Conservation (phyloP, 1,139 yeast genomes). For the Zygoascus sp. region DNA sequence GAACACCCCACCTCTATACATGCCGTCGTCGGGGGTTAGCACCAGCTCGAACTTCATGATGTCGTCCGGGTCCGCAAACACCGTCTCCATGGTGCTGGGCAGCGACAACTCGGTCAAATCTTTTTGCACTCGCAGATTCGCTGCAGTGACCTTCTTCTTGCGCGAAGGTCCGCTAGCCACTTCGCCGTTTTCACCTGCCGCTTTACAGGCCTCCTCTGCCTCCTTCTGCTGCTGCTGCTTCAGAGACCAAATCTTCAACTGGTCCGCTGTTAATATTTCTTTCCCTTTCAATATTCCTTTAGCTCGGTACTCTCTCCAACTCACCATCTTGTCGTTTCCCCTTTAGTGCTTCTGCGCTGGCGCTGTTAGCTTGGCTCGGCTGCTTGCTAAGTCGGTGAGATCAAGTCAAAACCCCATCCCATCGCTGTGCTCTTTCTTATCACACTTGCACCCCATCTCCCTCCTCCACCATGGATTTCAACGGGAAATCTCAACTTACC, state of each 20-base stretch:
- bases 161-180: constrained; percentile 17
- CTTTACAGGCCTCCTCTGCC: constrained; percentile 25
- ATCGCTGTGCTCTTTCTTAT: too few relatives aligned
- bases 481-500: constrained; percentile 11
- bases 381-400: neutral
- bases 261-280: neutral
- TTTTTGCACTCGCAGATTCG: constrained; percentile 43
- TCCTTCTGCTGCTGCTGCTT: constrained; percentile 38
- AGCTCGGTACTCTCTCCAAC: neutral
- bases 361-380: too few relatives aligned
- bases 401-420: too few relatives aligned
- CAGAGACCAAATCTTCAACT: constrained; percentile 41
- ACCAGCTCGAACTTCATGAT: constrained; percentile 57
- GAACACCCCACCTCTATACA: constrained; percentile 66
- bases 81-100: constrained; percentile 58
- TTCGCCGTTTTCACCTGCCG: constrained; percentile 22
- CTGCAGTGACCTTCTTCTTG: constrained; percentile 47
- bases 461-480: neutral
- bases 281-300: neutral
- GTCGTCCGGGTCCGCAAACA: constrained; percentile 53
- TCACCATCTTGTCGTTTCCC: neutral
- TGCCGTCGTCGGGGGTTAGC: constrained; percentile 75
- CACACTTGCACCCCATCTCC: too few relatives aligned
- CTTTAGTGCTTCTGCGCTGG: too few relatives aligned
- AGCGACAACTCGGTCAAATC: constrained; percentile 68